These are phyloP conservation scores for Exophiala xenobiotica DNA, from an alignment of 2,329 filamentous ascomycete species.

Conservation along the genomic window DNA sequence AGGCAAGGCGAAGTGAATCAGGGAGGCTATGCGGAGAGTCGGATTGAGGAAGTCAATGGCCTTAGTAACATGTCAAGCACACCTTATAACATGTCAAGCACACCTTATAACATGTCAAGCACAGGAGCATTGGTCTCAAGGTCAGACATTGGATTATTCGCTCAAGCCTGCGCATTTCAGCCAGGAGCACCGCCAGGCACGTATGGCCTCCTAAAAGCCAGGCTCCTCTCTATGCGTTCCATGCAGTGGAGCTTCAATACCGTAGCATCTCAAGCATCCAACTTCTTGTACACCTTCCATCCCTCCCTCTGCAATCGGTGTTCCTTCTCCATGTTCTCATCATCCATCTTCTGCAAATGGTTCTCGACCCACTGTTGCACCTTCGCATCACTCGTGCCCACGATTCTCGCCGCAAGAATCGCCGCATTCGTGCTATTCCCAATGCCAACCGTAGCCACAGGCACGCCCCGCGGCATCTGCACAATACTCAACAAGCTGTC, in stretches of 20 bases:
- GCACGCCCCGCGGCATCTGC: conserved; percentile 69
- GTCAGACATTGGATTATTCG: too few relatives aligned
- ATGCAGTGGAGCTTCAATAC: not conserved
- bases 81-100: not conserved
- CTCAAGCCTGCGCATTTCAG: too few relatives aligned
- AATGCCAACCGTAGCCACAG: conserved; percentile 69
- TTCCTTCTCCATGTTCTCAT: conserved; percentile 31
- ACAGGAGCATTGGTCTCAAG: too few relatives aligned
- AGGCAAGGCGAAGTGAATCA: too few relatives aligned
- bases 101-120: not conserved
- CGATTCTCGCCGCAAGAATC: conserved; percentile 63
- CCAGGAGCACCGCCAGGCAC: too few relatives aligned
- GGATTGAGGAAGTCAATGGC: too few relatives aligned
- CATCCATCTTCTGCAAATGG: conserved; percentile 31
- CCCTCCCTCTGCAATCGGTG: conserved; percentile 27
- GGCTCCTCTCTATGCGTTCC: too few relatives aligned
- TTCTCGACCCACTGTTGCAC: conserved; percentile 26
- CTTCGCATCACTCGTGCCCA: conserved; percentile 44
- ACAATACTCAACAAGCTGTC: conserved; percentile 67
- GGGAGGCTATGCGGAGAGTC: too few relatives aligned
- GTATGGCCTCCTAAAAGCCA: too few relatives aligned
- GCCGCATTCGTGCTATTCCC: conserved; percentile 72
- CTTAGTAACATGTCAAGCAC: not conserved
- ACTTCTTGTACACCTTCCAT: conserved; percentile 31
- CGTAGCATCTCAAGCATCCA: conserved; percentile 18